Conservation (phyloP, 2,329 filamentous ascomycete species). For the Sphaceloma murrayae region DNA sequence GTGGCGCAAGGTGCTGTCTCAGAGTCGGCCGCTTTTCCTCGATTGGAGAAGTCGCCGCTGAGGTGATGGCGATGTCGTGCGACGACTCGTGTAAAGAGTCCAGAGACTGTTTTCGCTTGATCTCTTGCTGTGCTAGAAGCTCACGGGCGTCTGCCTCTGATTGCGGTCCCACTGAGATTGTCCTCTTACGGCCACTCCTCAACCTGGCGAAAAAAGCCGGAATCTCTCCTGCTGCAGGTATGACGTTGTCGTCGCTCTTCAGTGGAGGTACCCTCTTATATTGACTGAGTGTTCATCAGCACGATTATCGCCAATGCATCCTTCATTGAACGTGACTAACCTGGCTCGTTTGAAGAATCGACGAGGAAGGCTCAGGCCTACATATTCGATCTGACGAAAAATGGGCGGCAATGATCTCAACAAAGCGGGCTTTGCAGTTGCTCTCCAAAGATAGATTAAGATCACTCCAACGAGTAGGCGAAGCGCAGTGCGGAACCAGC, state of each 20-base stretch:
- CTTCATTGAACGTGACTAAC: conserved; percentile 39
- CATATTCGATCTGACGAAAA: conserved; percentile 74
- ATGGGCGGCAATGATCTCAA: conserved; percentile 71
- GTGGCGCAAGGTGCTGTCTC: not conserved
- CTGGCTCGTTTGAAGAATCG: conserved; percentile 87
- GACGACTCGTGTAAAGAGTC: not conserved
- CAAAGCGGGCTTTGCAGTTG: conserved; percentile 74
- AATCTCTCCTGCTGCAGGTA: conserved; percentile 81
- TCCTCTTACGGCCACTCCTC: conserved; percentile 67
- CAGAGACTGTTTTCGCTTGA: conserved; percentile 45
- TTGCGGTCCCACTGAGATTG: conserved; percentile 85
- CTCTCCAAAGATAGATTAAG: conserved; percentile 81
- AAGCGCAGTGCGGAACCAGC: conserved; percentile 51
- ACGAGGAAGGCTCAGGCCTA: conserved; percentile 70
- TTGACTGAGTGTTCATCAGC: conserved; percentile 38
- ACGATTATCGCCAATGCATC: conserved; percentile 2
- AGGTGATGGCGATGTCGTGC: conserved; percentile 7
- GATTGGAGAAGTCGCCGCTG: not conserved
- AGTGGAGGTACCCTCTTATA: conserved; percentile 74
- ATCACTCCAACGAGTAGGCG: conserved; percentile 72
- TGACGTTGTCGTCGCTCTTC: conserved; percentile 72
- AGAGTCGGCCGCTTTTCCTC: conserved; percentile 8
- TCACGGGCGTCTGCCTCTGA: conserved; percentile 96
- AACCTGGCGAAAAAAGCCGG: conserved; percentile 74
- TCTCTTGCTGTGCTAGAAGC: conserved; percentile 80